phyloP scores from a whole-genome alignment of 352 stramenopile genomes.

The Saprolegnia parasitica region DNA sequence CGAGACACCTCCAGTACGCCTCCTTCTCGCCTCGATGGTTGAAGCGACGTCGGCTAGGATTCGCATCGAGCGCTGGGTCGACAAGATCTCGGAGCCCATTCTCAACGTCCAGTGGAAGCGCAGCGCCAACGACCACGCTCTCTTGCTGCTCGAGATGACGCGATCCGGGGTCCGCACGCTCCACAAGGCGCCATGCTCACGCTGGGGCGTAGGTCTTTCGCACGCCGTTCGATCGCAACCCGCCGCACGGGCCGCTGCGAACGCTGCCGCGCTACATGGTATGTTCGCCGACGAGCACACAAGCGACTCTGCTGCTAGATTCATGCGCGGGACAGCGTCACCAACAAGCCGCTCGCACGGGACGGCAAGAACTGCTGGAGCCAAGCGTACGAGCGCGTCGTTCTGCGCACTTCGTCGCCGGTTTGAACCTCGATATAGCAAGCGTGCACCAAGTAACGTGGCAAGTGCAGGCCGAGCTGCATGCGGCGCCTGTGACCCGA shows the following conservation, averaged over 20 bases:
- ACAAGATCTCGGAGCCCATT: constrained; percentile 26
- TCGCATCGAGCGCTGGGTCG: constrained; percentile 28
- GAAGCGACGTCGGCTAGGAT: constrained; percentile 3
- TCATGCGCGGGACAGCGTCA: constrained; percentile 1
- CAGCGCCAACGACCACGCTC: constrained; percentile 26
- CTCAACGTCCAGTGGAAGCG: constrained; percentile 28
- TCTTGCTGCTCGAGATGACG: constrained; percentile 24
- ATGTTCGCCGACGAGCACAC: background rate
- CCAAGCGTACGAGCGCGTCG: constrained; percentile 25
- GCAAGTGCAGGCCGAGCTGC: too few relatives aligned
- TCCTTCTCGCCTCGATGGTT: background rate
- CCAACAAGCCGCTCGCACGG: constrained; percentile 1
- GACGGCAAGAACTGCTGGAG: constrained; percentile 6
- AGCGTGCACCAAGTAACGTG: too few relatives aligned
- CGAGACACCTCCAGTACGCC: constrained; percentile 20
- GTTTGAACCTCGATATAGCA: too few relatives aligned
- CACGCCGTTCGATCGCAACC: constrained; percentile 20
- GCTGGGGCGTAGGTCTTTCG: constrained; percentile 19
- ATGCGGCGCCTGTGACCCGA: background rate
- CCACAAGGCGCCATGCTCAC: background rate
- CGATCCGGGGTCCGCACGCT: background rate
- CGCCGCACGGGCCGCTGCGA: background rate
- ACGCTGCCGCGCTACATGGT: constrained; percentile 27
- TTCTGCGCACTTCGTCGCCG: background rate
- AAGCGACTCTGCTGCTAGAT: background rate